Base-by-base conservation (phyloP, 805 yeast genomes). In the Cyberlindnera lachancei region DNA sequence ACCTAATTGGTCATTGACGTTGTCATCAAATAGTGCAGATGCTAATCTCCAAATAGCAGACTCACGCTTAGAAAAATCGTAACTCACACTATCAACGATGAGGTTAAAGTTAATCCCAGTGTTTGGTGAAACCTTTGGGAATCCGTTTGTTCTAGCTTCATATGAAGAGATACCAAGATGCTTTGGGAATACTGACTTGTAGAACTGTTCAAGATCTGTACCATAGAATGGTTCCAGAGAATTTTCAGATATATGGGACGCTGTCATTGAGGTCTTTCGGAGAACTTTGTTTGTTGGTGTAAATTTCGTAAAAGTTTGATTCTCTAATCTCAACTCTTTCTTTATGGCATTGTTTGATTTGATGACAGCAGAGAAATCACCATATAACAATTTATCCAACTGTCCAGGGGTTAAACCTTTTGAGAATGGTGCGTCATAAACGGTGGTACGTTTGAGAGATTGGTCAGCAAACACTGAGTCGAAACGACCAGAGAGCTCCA, bases 11-110 rank as follows among this genome's bases (percentile, higher is more conserved):
- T 41, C 41, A 15, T 34, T 21, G 5, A 30, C 28, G 17, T 48
- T 39, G 14, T 59, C 29, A 49, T 76, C 84, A 55, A 81, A 81
- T 26, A 87, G 58, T 15, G 75, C 66, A 1, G 83, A 70, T 1
- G 80, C 70, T 26, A 82, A 58, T n/a, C 63, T 61, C 73, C 86
- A 70, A 10, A 67, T 42, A 4, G 51, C 46, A 18, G 42, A 41
- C 25, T 56, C 64, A 9, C 56, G 55, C 2, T 37, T 20, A 7
- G 46, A 37, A 7, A 41, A 23, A 7, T 31, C 38, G 7, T 41
- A 30, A 8, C 26, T 27, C 41, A 42, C 36, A 19, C 45, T 26
- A 33, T 45, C 32, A 32, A 48, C 39, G 11, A 58, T 42, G 14
- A 59, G 49, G 14, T 52, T 48, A 27, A 70, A 54, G 2, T 59